phyloP scores from a whole-genome alignment of 352 stramenopile species.

The Salisapilia sapeloensis region DNA sequence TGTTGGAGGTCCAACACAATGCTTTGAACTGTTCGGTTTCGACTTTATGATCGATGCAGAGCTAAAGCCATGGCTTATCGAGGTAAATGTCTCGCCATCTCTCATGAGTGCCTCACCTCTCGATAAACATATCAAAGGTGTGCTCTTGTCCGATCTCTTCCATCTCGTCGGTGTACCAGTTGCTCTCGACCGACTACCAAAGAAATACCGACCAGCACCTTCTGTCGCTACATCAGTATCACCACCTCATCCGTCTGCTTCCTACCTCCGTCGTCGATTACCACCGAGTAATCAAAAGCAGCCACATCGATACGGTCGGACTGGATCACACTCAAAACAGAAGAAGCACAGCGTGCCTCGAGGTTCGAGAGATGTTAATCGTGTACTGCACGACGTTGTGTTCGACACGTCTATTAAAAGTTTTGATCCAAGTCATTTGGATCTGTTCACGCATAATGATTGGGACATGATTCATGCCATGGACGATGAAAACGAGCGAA shows the following conservation, averaged over 20 bases:
- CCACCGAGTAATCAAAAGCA: too few species aligned
- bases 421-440: constrained; percentile 28
- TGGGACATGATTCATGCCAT: constrained; percentile 42
- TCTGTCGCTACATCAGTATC: not conserved
- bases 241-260: too few species aligned
- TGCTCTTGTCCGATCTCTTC: constrained; percentile 68
- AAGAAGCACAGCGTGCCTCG: too few species aligned
- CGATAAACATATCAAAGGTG: constrained; percentile 50
- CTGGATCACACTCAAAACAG: too few species aligned
- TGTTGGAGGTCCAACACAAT: constrained; percentile 21
- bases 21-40: constrained; percentile 64
- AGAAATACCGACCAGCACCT: constrained; percentile 8
- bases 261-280: not conserved
- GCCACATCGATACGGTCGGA: too few species aligned
- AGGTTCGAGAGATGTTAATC: too few species aligned
- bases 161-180: constrained; percentile 57
- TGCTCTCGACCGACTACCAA: constrained; percentile 10
- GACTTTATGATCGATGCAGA: constrained; percentile 51
- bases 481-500: constrained; percentile 53
- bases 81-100: constrained; percentile 63
- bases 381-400: constrained; percentile 40
- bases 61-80: constrained; percentile 44
- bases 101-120: constrained; percentile 64
- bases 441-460: constrained; percentile 30
- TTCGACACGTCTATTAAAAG: constrained; percentile 15